Evolutionary conservation across 148 eudicot species (phyloP).

Genomic region (Polygonum aviculare): DNA sequence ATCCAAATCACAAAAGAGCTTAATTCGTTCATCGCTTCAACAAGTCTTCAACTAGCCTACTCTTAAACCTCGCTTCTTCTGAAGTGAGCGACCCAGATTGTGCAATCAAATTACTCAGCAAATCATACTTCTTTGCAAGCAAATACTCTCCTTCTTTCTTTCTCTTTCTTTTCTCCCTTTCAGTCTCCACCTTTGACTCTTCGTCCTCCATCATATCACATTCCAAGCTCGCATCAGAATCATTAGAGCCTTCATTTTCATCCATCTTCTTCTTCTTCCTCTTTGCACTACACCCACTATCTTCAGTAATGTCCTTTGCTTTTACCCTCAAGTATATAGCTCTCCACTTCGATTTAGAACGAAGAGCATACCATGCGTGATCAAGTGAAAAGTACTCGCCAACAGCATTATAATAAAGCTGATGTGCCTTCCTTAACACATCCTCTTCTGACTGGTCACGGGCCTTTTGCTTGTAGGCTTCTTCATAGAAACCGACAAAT

Average conservation of each 20-base stretch:
- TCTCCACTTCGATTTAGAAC: neutral
- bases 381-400: neutral
- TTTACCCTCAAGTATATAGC: neutral
- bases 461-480: neutral
- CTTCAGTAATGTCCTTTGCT: neutral
- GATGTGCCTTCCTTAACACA: neutral
- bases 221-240: neutral
- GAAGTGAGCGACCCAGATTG: neutral
- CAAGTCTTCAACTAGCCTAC: neutral
- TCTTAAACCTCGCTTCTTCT: neutral
- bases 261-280: neutral
- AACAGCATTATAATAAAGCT: neutral
- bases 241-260: neutral
- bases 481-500: neutral
- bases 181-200: neutral
- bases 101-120: neutral
- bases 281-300: neutral
- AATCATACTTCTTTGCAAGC: neutral
- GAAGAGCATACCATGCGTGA: neutral
- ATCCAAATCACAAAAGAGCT: neutral
- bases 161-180: neutral
- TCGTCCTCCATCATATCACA: neutral
- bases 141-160: neutral
- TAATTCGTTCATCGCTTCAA: neutral
- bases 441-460: neutral